Evolutionary conservation across 1,284 basidiomycete species (phyloP), one percentile per base, ranked within the genome.

Genomic region (Meripilus lineatus): DNA sequence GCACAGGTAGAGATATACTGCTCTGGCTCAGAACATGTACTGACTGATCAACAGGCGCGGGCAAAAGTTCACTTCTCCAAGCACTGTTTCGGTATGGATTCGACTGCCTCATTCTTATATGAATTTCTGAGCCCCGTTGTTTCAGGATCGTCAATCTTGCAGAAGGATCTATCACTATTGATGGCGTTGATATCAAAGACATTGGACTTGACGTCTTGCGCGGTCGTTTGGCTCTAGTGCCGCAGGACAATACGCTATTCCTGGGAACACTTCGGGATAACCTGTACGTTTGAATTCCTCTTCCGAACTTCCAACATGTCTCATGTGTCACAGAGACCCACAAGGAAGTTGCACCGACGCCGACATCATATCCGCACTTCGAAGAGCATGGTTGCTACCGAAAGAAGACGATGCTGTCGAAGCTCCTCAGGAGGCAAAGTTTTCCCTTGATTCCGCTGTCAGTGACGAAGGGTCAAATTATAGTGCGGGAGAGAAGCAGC

Each of bases 61-160:
- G 89, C 24, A 92, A 92, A 66, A 83, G 79, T 42, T 89, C 87
- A 1, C 63, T 93, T 10, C 69, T 92, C 25, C 80, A 81, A 52
- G 79, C 75, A 1, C 69, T 93, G 15, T 83, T 93, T 66, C 72
- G 89, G 65, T 76, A 54, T 25, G 37, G 37, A 47, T 14, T 30
- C 41, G 18, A 30, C 8, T 30, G n/a, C 8, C 6, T 22, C 14
- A 46, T 21, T 44, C 10, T 8, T 10, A 25, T 8, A 30, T n/a
- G 28, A 30, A 23, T 21, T 66, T 64, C 63, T 11, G 8, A 30
- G n/a, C 42, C n/a, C n/a, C 28, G 28, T n/a, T 30, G 8, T 32
- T 68, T 10, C 63, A 80, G 88, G 21, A 79, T 82, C 35, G 75
- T 86, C 26, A 84, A 89, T 58, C 61, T 84, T 5, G 65, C 69